Base-by-base conservation (phyloP, 108 stramenopile species). In the Schizochytrium sp. region DNA sequence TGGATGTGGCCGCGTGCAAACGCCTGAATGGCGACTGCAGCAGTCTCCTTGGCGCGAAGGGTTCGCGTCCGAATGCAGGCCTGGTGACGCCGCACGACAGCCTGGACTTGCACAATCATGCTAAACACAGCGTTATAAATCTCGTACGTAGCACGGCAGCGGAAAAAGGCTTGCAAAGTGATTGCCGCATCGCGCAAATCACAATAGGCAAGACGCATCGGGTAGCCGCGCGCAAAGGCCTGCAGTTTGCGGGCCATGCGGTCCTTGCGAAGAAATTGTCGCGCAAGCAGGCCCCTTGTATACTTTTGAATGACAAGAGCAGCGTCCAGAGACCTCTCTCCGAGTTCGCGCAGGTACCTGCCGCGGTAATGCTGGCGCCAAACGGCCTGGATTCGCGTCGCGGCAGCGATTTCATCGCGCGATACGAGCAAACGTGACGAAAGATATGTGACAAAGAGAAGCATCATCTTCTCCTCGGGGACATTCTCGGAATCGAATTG, bases 361-460 rank as follows among this genome's bases (percentile, higher is more conserved):
- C 23, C 45, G n/a, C 51, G 45, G 8, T 23, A 45, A 18, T 91
- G 87, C 19, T 87, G 87, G 19, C 90, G 89, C 87, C 90, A 92
- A 28, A 45, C 34, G 25, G 60, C 53, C 89, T 93, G 93, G 18
- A 93, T 60, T 16, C 41, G 60, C 12, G 87, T 83, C 58, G 92
- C 88, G 2, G 97, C 95, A 41, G 92, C 89, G 45, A 96, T 93
- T 87, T 97, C 96, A 57, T 88, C 83, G 88, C 95, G 96, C 5
- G 96, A 96, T 57, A 96, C 96, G 89, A 96, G 92, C 29, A 98
- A 90, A 12, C 98, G 94, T 5, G 96, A 95, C 88, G 95, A 97
- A 12, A 97, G 91, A 88, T 96, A 97, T 0, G 95, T 87, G 19
- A 97, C 88, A 88, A 94, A 96, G 25, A 95, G 89, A n/a, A 97